Percentiles rank a stretch among this genome's conserved stretches.
Conservation (phyloP, 495 filamentous ascomycete species). For the Halenospora varia region DNA sequence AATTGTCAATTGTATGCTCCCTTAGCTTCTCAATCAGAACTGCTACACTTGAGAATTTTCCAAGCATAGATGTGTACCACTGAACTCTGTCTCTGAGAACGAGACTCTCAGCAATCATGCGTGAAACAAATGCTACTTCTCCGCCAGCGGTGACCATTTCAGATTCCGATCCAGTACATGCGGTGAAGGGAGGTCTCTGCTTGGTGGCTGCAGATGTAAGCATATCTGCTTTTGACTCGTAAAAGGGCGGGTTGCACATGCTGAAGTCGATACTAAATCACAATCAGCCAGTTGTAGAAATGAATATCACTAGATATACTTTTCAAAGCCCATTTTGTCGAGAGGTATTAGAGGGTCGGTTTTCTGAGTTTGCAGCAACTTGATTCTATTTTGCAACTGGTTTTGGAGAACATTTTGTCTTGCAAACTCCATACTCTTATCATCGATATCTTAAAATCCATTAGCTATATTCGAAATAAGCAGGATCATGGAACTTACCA, state of each 20-base stretch:
- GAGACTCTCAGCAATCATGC: conserved; percentile 73
- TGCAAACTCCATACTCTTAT: conserved; percentile 61
- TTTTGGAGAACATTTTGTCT: conserved; percentile 61
- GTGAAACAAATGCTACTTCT: conserved; percentile 73
- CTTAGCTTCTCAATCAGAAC: conserved; percentile 57
- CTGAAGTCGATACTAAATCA: conserved; percentile 68
- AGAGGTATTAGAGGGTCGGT: conserved; percentile 58
- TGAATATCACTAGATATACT: conserved; percentile 29
- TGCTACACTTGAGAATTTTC: conserved; percentile 71
- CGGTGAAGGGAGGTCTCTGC: conserved; percentile 61
- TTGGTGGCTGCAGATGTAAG: conserved; percentile 60
- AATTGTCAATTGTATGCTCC: conserved; percentile 63
- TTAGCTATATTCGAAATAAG: conserved; percentile 6
- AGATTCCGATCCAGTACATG: conserved; percentile 74
- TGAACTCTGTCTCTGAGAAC: conserved; percentile 53
- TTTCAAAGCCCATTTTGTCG: conserved; percentile 46
- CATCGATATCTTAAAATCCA: conserved; percentile 64
- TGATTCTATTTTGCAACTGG: conserved; percentile 59
- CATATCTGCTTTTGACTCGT: conserved; percentile 68
- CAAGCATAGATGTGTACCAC: conserved; percentile 94
- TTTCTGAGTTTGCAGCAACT: conserved; percentile 48
- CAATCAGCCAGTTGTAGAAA: conserved; percentile 1
- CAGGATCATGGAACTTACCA: conserved; percentile 39
- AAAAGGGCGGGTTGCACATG: conserved; percentile 97
- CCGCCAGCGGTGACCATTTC: conserved; percentile 90